These are phyloP conservation scores for Claviceps sp. DNA, from an alignment of 2,329 filamentous ascomycete species.

Conservation along the genomic window DNA sequence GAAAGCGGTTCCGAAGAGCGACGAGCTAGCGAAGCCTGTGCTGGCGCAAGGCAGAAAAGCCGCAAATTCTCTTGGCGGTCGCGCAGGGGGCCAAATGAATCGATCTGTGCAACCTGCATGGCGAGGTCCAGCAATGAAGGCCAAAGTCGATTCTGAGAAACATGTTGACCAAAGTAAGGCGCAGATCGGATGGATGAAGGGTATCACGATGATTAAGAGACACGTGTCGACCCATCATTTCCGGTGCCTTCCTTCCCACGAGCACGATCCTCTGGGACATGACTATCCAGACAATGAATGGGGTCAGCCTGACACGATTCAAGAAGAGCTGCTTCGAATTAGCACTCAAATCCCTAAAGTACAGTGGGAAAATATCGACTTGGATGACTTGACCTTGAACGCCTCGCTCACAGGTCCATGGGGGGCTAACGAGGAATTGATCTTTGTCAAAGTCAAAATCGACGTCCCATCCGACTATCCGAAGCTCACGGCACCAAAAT, in stretches of 20 bases:
- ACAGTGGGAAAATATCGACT: slow-evolving; percentile 49
- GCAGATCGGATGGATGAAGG: slow-evolving; percentile 58
- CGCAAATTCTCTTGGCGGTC: slow-evolving; percentile 30
- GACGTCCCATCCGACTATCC: slow-evolving; percentile 48
- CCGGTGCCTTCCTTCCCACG: slow-evolving; percentile 36
- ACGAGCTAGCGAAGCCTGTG: slow-evolving; percentile 35
- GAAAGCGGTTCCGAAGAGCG: slow-evolving; percentile 47
- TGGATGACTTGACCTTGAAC: slow-evolving; percentile 43
- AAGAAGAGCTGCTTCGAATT: slow-evolving; percentile 51
- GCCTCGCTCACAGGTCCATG: slow-evolving; percentile 54
- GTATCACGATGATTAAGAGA: slow-evolving; percentile 48
- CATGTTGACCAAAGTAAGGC: slow-evolving; percentile 34
- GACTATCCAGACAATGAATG: slow-evolving; percentile 42
- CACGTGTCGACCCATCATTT: slow-evolving; percentile 27
- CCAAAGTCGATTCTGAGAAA: slow-evolving; percentile 29
- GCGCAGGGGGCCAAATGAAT: slow-evolving; percentile 17
- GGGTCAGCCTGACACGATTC: slow-evolving; percentile 47
- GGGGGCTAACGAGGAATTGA: slow-evolving; percentile 41
- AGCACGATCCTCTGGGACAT: slow-evolving; percentile 37
- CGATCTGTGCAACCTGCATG: slow-evolving; percentile 27
- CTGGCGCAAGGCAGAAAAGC: slow-evolving; percentile 29
- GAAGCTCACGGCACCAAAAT: slow-evolving; percentile 41
- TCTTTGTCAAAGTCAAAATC: slow-evolving; percentile 49
- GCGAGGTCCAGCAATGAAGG: slow-evolving; percentile 47
- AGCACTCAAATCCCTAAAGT: slow-evolving; percentile 49